Evolutionary conservation across 2,329 filamentous ascomycete species (phyloP).

Genomic region (Apiospora pterosperma): DNA sequence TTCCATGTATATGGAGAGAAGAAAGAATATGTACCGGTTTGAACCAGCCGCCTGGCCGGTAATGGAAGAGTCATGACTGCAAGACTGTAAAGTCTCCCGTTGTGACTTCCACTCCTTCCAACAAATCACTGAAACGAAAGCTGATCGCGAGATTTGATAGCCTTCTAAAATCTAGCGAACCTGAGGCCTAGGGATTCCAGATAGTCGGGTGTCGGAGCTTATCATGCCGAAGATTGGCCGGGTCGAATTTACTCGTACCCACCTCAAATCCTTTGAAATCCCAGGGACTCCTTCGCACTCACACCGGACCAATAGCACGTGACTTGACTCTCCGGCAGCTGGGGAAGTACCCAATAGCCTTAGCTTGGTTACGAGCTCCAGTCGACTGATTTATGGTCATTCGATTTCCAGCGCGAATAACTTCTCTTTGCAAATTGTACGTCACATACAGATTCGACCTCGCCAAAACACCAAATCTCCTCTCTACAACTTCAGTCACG

Average conservation of each 20-base stretch:
- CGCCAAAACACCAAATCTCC: conserved; percentile 10
- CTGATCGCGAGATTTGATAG: not conserved
- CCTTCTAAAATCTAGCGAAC: not conserved
- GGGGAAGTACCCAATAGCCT: not conserved
- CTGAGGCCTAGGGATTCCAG: not conserved
- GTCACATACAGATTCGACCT: conserved; percentile 5
- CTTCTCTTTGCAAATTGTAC: not conserved
- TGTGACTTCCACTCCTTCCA: not conserved
- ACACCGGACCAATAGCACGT: conserved; percentile 4
- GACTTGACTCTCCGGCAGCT: conserved; percentile 8
- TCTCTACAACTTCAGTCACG: conserved; percentile 4
- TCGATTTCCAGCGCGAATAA: conserved; percentile 13
- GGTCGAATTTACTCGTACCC: not conserved
- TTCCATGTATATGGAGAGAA: not conserved
- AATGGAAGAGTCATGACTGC: conserved; percentile 61
- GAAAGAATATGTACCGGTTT: conserved; percentile 47
- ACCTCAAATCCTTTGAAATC: not conserved
- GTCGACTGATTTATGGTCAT: conserved; percentile 3
- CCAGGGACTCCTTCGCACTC: no score
- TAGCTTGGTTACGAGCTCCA: not conserved
- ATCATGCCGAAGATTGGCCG: not conserved
- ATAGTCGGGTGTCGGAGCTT: not conserved
- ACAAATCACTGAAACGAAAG: not conserved
- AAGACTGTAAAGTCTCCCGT: not conserved
- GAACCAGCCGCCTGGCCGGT: conserved; percentile 58